Conservation (phyloP, 2,329 filamentous ascomycete species). For the Knufia petricola region DNA sequence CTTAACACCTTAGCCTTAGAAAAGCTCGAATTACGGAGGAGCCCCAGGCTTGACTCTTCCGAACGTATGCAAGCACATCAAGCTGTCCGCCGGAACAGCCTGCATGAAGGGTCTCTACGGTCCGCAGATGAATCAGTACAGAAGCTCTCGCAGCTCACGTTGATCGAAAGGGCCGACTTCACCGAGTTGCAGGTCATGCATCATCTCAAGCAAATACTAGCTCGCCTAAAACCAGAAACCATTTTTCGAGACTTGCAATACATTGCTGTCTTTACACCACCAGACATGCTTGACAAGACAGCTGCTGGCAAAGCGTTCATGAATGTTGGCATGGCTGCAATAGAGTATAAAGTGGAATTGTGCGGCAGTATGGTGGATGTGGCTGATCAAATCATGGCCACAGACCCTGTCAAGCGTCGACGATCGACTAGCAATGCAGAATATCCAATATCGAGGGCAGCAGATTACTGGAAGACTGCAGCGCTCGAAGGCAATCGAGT, state of each 20-base stretch:
- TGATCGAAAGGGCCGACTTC: not conserved
- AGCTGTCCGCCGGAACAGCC: slow-evolving; percentile 15
- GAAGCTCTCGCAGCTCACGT: slow-evolving; percentile 27
- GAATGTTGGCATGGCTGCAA: slow-evolving; percentile 76
- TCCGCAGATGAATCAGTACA: slow-evolving; percentile 21
- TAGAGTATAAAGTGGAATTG: slow-evolving; percentile 80
- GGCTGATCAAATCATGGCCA: slow-evolving; percentile 57
- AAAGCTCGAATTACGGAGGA: slow-evolving; percentile 28
- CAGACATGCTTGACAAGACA: slow-evolving; percentile 48
- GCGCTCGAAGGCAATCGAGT: slow-evolving; percentile 84
- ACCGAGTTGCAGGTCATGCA: slow-evolving; percentile 35
- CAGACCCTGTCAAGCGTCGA: slow-evolving; percentile 35
- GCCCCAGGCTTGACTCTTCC: slow-evolving; percentile 8
- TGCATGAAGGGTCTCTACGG: slow-evolving; percentile 12
- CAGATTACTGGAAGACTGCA: slow-evolving; percentile 82
- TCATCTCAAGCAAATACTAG: slow-evolving; percentile 58
- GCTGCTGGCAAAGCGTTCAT: slow-evolving; percentile 70
- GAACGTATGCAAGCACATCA: not conserved
- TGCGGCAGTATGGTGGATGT: slow-evolving; percentile 73
- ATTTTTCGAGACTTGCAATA: slow-evolving; percentile 73
- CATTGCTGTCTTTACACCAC: slow-evolving; percentile 53
- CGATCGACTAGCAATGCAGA: slow-evolving; percentile 31
- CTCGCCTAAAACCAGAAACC: slow-evolving; percentile 63
- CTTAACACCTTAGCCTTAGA: slow-evolving; percentile 73
- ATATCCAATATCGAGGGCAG: slow-evolving; percentile 69